phyloP scores from a whole-genome alignment of 345 rosid genomes.

The Eucalyptus grandis region DNA sequence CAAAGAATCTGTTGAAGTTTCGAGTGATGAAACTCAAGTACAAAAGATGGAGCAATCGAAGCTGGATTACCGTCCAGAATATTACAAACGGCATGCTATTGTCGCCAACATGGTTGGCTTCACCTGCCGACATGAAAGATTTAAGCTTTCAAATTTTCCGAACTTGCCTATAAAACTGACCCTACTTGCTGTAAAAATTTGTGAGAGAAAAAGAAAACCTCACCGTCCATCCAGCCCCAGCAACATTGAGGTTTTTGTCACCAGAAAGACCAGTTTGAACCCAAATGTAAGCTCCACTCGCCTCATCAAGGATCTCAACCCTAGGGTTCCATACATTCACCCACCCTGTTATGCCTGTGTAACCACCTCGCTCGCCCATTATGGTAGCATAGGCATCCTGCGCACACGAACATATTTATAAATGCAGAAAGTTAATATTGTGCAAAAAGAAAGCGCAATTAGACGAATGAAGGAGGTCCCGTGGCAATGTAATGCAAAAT shows the following conservation, averaged over 20 bases:
- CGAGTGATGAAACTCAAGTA: no score
- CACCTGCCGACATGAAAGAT: background rate
- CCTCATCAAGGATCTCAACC: background rate
- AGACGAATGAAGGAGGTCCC: background rate
- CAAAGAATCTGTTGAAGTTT: background rate
- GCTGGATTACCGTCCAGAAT: background rate
- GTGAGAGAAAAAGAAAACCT: background rate
- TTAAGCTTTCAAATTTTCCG: background rate
- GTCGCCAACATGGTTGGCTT: background rate
- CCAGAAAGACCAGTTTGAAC: background rate
- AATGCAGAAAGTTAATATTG: background rate
- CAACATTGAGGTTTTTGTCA: background rate
- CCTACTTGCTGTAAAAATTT: background rate
- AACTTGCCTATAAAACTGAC: background rate
- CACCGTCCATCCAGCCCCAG: background rate
- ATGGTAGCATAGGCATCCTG: background rate
- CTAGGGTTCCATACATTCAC: background rate
- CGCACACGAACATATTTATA: background rate
- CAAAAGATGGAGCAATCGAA: background rate
- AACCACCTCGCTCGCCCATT: background rate
- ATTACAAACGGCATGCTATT: background rate
- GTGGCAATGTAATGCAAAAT: background rate
- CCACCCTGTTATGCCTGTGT: background rate
- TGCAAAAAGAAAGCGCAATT: background rate
- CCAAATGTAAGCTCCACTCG: background rate